Percentiles rank a stretch among this genome's conserved stretches.
These are phyloP conservation scores for Claviceps sp. DNA, from an alignment of 2,329 filamentous ascomycete genomes.

Conservation along the genomic window DNA sequence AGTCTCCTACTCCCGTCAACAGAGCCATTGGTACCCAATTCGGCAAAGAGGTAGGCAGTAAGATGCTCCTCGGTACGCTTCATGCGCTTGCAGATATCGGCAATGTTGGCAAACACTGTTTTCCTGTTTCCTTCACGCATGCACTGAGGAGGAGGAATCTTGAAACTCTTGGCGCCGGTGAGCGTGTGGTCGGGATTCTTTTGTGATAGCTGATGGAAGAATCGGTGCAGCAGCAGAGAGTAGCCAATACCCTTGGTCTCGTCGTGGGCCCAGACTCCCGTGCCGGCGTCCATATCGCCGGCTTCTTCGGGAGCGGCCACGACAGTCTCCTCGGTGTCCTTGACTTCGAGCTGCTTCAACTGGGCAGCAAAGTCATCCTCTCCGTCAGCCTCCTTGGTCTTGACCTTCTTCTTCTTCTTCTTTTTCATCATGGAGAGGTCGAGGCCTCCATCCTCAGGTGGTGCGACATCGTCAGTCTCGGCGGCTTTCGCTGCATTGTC, in stretches of 20 bases:
- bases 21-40: slow-evolving; percentile 92
- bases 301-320: slow-evolving; percentile 38
- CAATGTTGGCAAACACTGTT: slow-evolving; percentile 98
- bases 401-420: slow-evolving; percentile 72
- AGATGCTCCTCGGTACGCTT: slow-evolving; percentile 98
- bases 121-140: slow-evolving; percentile 99
- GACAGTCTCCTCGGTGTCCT: slow-evolving; percentile 48
- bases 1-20: slow-evolving; percentile 85
- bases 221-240: slow-evolving; percentile 72
- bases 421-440: slow-evolving; percentile 65
- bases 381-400: slow-evolving; percentile 46
- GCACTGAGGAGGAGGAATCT: slow-evolving; percentile 97
- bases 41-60: slow-evolving; percentile 91
- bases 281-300: slow-evolving; percentile 77
- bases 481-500: slow-evolving; percentile 30
- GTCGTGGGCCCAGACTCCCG: slow-evolving; percentile 81
- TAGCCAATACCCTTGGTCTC: slow-evolving; percentile 69
- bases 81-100: slow-evolving; percentile 98
- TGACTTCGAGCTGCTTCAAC: slow-evolving; percentile 48
- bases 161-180: slow-evolving; percentile 86
- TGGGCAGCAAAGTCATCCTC: slow-evolving; percentile 49
- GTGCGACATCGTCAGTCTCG: slow-evolving; percentile 30
- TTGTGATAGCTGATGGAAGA: slow-evolving; percentile 88
- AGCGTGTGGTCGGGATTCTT: slow-evolving; percentile 94
- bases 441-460: slow-evolving; percentile 37